Percentiles rank a stretch among this genome's conserved stretches.
These are phyloP conservation scores for Lipomyces yamadae DNA, from an alignment of 805 yeast genomes.

Conservation along the genomic window DNA sequence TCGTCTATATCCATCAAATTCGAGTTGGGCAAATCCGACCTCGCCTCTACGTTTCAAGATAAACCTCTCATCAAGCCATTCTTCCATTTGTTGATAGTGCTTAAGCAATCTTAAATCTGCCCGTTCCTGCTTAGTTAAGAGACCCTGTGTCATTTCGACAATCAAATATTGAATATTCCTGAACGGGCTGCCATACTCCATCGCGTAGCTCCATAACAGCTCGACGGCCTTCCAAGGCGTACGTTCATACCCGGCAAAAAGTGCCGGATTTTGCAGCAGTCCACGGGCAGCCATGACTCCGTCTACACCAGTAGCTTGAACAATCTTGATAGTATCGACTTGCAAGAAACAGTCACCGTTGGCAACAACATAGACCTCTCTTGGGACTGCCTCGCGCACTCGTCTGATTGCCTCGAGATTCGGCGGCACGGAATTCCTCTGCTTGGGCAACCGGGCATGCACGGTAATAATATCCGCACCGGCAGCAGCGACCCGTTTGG, in stretches of 20 bases:
- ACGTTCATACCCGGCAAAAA: constrained; percentile 71
- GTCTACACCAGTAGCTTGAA: constrained; percentile 71
- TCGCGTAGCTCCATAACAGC: constrained; percentile 74
- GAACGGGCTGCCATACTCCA: constrained; percentile 83
- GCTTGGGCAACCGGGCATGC: constrained; percentile 86
- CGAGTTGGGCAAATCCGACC: constrained; percentile 62
- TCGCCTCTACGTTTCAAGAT: constrained; percentile 70
- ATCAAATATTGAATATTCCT: constrained; percentile 86
- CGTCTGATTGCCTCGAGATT: constrained; percentile 78
- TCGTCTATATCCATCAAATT: constrained; percentile 26
- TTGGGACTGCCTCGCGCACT: constrained; percentile 57
- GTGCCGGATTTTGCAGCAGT: constrained; percentile 78
- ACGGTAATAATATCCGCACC: constrained; percentile 95
- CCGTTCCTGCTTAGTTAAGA: constrained; percentile 53
- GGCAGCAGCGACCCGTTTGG: constrained; percentile 72
- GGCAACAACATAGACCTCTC: constrained; percentile 81
- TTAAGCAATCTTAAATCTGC: constrained; percentile 68
- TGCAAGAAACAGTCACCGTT: constrained; percentile 90
- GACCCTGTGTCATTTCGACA: constrained; percentile 73
- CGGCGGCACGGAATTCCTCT: constrained; percentile 83
- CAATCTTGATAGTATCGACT: constrained; percentile 67
- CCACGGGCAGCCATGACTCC: constrained; percentile 98
- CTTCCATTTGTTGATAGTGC: constrained; percentile 66
- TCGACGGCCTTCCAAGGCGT: constrained; percentile 95
- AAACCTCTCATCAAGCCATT: constrained; percentile 80